A percentile compares a stretch with the other conserved stretches of the same genome.
These are phyloP conservation scores for Mycena rebaudengoi DNA, from an alignment of 768 basidiomycete genomes.

Conservation along the genomic window DNA sequence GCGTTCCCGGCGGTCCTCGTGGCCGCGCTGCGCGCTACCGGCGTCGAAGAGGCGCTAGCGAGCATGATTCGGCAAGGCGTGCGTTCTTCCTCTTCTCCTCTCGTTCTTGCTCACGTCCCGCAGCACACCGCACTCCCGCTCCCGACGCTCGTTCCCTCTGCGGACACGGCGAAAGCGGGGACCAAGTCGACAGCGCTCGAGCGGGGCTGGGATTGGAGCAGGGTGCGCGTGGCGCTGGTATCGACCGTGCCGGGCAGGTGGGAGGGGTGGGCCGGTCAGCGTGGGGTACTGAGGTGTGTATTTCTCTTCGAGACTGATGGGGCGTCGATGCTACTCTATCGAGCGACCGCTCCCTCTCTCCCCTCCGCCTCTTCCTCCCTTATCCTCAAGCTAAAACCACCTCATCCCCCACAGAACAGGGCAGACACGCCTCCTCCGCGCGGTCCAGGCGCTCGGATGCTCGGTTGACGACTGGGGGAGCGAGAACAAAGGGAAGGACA, in stretches of 20 bases:
- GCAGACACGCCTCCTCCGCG: not conserved
- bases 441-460: not conserved
- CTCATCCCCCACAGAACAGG: not conserved
- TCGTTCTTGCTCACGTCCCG: not conserved
- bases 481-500: not conserved
- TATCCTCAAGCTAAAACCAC: not conserved
- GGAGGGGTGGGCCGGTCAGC: not conserved
- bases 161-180: not conserved
- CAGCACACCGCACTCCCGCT: conserved; percentile 60
- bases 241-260: not conserved
- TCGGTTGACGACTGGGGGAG: not conserved
- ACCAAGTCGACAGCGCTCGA: not conserved
- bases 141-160: conserved; percentile 13
- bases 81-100: not conserved
- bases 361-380: not conserved
- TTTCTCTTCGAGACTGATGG: not conserved
- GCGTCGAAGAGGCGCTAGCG: not conserved
- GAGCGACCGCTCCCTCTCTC: not conserved
- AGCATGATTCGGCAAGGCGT: not conserved
- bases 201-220: not conserved
- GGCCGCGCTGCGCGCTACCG: not conserved
- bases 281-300: not conserved
- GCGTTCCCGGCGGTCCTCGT: not conserved
- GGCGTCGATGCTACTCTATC: not conserved
- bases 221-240: not conserved